A percentile compares a stretch with the other conserved stretches of the same genome.
phyloP scores from a whole-genome alignment of 2,329 filamentous ascomycete species.

The Dendrostoma leiphaemia region DNA sequence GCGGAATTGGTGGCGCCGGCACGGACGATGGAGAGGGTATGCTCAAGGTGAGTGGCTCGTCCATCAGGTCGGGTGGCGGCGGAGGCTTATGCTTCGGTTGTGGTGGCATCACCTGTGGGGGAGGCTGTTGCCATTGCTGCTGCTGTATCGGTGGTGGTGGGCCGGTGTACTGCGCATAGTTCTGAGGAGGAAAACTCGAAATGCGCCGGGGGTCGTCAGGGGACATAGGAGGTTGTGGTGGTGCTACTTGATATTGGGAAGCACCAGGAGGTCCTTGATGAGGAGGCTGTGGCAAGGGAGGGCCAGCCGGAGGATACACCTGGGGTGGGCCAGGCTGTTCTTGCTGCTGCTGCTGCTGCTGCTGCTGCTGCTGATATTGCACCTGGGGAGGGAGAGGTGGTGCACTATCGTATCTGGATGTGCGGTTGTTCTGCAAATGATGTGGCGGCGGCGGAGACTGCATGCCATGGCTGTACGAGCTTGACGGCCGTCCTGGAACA shows the following conservation, averaged over 20 bases:
- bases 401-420: conserved; percentile 33
- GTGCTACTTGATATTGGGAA: conserved; percentile 19
- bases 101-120: conserved; percentile 18
- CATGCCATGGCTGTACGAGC: conserved; percentile 15
- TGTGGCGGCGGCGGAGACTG: conserved; percentile 20
- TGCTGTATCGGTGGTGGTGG: conserved; percentile 16
- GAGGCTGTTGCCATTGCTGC: conserved; percentile 12
- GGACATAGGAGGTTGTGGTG: conserved; percentile 17
- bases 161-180: conserved; percentile 24
- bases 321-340: conserved; percentile 8
- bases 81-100: conserved; percentile 35
- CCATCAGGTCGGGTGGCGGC: conserved; percentile 54
- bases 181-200: conserved; percentile 15
- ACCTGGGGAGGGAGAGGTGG: conserved; percentile 29
- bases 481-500: conserved; percentile 25
- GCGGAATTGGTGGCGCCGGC: conserved; percentile 81
- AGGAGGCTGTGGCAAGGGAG: conserved; percentile 30
- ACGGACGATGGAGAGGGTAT: conserved; percentile 48
- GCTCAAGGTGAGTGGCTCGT: conserved; percentile 53
- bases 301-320: conserved; percentile 20
- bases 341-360: too few relatives aligned
- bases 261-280: conserved; percentile 10
- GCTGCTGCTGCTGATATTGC: conserved; percentile 11
- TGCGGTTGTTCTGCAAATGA: conserved; percentile 24
- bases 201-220: conserved; percentile 11